Evolutionary conservation across 495 filamentous ascomycete species (phyloP), one percentile per base, ranked within the genome.

Genomic region (Penicillium turbatum): DNA sequence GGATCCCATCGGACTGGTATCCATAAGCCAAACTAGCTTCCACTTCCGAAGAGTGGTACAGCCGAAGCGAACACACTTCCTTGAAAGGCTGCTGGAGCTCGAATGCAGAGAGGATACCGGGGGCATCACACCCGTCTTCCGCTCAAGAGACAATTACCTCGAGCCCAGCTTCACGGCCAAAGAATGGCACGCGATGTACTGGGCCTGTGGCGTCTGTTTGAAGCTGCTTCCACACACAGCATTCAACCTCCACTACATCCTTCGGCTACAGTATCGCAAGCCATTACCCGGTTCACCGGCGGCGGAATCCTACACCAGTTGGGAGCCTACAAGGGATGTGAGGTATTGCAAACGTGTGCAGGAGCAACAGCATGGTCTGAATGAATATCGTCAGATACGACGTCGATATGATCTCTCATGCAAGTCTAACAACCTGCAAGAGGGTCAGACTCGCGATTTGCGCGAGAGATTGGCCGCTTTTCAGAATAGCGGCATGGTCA

Each of bases 131-230:
- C 51, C 47, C 13, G 13, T 40, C 16, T 38, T 52, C 13, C 30
- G 32, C 2, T 21, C 54, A 2, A 45, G 15, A 3, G 29, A 30
- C 13, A 51, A 39, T 15, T 2, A 32, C 6, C 32, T 51, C n/a
- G n/a, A n/a, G 7, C 54, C 51, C n/a, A 30, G 34, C 10, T 55
- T 48, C 44, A 26, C 2, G 7, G 32, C 9, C 11, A 41, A 47
- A 34, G 34, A 59, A 46, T 59, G 56, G 51, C 3, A 48, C 7
- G 9, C 40, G 1, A 59, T 59, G 52, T 47, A 47, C 40, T 59
- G 51, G 51, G 52, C 47, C 5, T 59, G 56, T 21, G 29, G 39
- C n/a, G 16, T 13, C 12, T 59, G 56, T 31, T 52, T 59, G 35
- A 40, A 41, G 26, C 40, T 59, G 19, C 51, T 59, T 10, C 51